These are phyloP conservation scores for Pseudocercospora fuligena DNA, from an alignment of 2,329 filamentous ascomycete genomes.

Conservation along the genomic window DNA sequence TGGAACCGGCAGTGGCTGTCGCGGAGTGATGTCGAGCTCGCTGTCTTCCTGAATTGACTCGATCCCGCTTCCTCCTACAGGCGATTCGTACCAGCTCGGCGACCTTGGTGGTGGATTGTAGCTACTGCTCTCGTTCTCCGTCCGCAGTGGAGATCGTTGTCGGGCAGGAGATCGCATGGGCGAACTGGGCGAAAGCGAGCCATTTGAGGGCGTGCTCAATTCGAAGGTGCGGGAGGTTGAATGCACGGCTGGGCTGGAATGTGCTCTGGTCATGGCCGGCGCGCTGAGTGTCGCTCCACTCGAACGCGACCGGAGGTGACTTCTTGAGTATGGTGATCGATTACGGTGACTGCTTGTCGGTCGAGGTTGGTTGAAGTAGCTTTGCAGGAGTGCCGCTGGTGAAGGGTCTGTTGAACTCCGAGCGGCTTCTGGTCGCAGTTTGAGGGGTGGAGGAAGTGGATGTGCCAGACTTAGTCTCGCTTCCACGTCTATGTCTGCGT, in stretches of 20 bases:
- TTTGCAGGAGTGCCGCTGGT: constrained; percentile 35
- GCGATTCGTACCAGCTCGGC: constrained; percentile 37
- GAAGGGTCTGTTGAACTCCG: constrained; percentile 47
- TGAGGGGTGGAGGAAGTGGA: constrained; percentile 18
- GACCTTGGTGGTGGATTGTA: constrained; percentile 35
- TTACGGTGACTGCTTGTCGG: constrained; percentile 46
- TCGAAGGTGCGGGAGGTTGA: constrained; percentile 38
- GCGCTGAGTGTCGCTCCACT: constrained; percentile 46
- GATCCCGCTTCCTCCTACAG: constrained; percentile 36
- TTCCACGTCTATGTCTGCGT: constrained; percentile 6
- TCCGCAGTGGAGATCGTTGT: constrained; percentile 46
- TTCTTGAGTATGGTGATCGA: constrained; percentile 53
- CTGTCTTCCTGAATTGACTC: constrained; percentile 55
- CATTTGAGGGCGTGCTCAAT: constrained; percentile 39
- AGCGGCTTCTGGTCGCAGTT: constrained; percentile 32
- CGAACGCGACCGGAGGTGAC: constrained; percentile 53
- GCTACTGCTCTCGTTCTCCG: constrained; percentile 28
- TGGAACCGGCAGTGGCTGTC: constrained; percentile 29
- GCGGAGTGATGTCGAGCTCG: constrained; percentile 53
- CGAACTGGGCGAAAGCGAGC: constrained; percentile 41
- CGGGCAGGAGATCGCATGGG: constrained; percentile 48
- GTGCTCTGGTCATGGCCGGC: constrained; percentile 54
- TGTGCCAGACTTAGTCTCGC: neutral
- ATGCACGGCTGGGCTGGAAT: constrained; percentile 51
- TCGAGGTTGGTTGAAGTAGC: constrained; percentile 37